Percentiles rank a stretch among this genome's conserved stretches.
phyloP scores from a whole-genome alignment of 257 asterid species.

The Capsicum chinense region DNA sequence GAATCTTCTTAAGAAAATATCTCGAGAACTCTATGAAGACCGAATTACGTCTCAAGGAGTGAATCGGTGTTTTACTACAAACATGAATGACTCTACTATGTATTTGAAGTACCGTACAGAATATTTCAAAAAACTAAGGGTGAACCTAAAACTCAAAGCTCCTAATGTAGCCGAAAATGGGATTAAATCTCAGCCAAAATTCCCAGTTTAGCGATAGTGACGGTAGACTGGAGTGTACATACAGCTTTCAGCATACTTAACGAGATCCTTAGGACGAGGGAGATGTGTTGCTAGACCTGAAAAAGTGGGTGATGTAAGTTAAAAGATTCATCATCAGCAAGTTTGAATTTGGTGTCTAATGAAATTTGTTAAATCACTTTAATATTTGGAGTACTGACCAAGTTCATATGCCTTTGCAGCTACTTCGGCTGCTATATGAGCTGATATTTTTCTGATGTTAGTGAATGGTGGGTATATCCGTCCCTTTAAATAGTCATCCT shows the following conservation, averaged over 20 bases:
- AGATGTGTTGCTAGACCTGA: constrained; percentile 85
- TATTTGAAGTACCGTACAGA: constrained; percentile 3
- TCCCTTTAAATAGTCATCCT: constrained; percentile 76
- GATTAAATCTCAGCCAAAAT: constrained; percentile 12
- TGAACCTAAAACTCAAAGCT: constrained; percentile 15
- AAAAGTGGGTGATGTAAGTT: constrained; percentile 26
- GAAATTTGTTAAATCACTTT: neutral
- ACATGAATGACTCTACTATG: no score
- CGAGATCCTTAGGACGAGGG: constrained; percentile 84
- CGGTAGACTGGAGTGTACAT: constrained; percentile 90
- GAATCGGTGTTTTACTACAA: no score
- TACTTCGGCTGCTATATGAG: constrained; percentile 84
- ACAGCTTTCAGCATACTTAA: constrained; percentile 83
- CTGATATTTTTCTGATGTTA: constrained; percentile 80
- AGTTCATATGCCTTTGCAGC: constrained; percentile 96
- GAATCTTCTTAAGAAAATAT: no score
- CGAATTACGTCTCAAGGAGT: no score
- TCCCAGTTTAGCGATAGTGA: constrained; percentile 55
- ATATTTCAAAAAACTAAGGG: neutral
- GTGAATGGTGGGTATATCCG: constrained; percentile 87
- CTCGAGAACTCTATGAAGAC: no score
- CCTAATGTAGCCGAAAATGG: constrained; percentile 7
- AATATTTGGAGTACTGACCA: constrained; percentile 51
- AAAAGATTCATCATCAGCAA: neutral
- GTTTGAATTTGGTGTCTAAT: neutral